phyloP scores from a whole-genome alignment of 257 asterid species.

The Solanum chiquidenum region DNA sequence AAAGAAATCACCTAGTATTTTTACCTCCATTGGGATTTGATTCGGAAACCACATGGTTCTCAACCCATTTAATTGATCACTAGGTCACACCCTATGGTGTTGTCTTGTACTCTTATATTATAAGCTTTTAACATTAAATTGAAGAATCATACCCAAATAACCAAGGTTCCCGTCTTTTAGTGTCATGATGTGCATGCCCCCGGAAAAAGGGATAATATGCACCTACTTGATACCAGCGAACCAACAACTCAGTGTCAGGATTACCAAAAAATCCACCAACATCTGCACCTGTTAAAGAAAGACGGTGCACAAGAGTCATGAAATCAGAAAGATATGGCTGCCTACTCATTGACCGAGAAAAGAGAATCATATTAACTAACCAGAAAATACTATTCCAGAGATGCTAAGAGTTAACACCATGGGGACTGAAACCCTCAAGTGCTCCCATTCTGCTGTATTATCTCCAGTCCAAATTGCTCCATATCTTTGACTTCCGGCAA shows the following conservation, averaged over 20 bases:
- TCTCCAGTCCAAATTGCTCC: conserved; percentile 99
- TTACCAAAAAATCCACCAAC: conserved; percentile 98
- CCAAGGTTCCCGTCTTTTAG: conserved; percentile 97
- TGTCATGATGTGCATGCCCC: conserved; percentile 98
- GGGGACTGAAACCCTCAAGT: conserved; percentile 81
- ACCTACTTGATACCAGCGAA: conserved; percentile 98
- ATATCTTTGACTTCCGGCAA: conserved; percentile 88
- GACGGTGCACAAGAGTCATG: conserved; percentile 1
- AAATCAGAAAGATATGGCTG: background rate
- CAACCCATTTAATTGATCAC: background rate
- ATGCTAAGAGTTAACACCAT: conserved; percentile 91
- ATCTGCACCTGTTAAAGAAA: conserved; percentile 64
- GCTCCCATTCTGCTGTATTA: conserved; percentile 96
- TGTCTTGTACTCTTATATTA: background rate
- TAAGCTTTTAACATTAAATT: background rate
- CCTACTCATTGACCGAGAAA: background rate
- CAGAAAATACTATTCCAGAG: conserved; percentile 79
- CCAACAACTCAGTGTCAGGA: conserved; percentile 80
- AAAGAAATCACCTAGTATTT: background rate
- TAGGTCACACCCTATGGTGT: background rate
- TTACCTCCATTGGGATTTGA: background rate
- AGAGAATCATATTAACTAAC: conserved; percentile 29
- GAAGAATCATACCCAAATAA: conserved; percentile 69
- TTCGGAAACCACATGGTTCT: background rate
- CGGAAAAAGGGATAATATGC: conserved; percentile 97